Conservation (phyloP, 148 eudicot genomes). For the Vaccinium corymbosum region DNA sequence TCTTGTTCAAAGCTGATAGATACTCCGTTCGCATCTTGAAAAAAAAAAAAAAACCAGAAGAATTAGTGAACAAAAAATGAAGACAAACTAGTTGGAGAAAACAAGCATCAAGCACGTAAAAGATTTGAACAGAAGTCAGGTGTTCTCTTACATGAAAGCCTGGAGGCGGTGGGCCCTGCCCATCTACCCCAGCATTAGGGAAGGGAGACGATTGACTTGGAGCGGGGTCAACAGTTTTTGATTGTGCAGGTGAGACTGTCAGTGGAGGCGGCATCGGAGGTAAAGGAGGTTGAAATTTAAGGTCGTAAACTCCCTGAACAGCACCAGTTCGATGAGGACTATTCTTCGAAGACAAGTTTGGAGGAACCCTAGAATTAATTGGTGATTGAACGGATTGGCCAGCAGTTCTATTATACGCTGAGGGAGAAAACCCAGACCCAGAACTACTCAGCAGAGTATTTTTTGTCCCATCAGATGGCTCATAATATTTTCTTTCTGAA, state of each 20-base stretch:
- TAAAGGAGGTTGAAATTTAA: slow-evolving; percentile 83
- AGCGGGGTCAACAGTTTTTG: slow-evolving; percentile 46
- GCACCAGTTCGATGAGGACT: slow-evolving; percentile 42
- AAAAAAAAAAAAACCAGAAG: background rate
- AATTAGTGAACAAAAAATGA: background rate
- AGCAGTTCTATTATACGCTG: slow-evolving; percentile 36
- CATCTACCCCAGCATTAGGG: slow-evolving; percentile 42
- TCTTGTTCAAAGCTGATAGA: slow-evolving; percentile 35
- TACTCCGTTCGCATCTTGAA: slow-evolving; percentile 60
- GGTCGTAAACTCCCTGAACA: slow-evolving; percentile 48
- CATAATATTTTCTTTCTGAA: slow-evolving; percentile 58
- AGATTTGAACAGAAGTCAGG: slow-evolving; percentile 9
- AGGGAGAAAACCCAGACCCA: slow-evolving; percentile 39
- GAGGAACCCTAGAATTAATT: slow-evolving; percentile 39
- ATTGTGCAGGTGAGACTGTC: slow-evolving; percentile 48
- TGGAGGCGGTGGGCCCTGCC: slow-evolving; percentile 40
- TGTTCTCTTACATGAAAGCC: slow-evolving; percentile 58
- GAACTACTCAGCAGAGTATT: slow-evolving; percentile 19
- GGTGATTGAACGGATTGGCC: slow-evolving; percentile 33
- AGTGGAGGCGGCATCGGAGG: slow-evolving; percentile 95
- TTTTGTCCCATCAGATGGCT: slow-evolving; percentile 47
- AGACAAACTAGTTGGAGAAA: background rate
- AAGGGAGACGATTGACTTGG: slow-evolving; percentile 49
- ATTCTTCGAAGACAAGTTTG: slow-evolving; percentile 36
- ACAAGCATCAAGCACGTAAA: slow-evolving; percentile 2